Conservation (phyloP, 2,329 filamentous ascomycete species). For the Microdochium bolleyi region DNA sequence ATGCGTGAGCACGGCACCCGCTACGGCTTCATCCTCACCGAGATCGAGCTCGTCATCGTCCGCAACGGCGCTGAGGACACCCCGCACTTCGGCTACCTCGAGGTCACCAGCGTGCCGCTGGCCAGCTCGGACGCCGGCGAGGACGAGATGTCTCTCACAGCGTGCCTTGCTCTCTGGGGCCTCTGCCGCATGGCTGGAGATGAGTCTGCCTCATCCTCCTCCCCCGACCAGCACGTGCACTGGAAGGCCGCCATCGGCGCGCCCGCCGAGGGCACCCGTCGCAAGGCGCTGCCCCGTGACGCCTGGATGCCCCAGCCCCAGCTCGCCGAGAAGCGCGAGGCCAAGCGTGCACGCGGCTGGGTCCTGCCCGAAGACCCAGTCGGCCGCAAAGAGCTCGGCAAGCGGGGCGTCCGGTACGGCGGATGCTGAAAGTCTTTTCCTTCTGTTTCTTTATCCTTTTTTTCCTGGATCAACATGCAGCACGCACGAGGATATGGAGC, state of each 20-base stretch:
- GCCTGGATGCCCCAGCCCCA: slow-evolving; percentile 69
- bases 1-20: slow-evolving; percentile 92
- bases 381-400: slow-evolving; percentile 63
- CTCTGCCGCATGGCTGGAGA: slow-evolving; percentile 64
- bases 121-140: slow-evolving; percentile 27
- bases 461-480: not conserved
- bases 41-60: slow-evolving; percentile 89
- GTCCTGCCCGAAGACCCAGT: slow-evolving; percentile 67
- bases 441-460: not conserved
- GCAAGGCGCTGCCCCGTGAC: slow-evolving; percentile 63
- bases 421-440: slow-evolving; percentile 21
- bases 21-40: slow-evolving; percentile 93
- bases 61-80: slow-evolving; percentile 65
- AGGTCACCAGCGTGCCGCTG: slow-evolving; percentile 58
- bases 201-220: too few relatives aligned
- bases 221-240: slow-evolving; percentile 45
- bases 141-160: slow-evolving; percentile 49
- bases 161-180: slow-evolving; percentile 69
- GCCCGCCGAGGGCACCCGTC: slow-evolving; percentile 62
- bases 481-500: not conserved
- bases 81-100: slow-evolving; percentile 83
- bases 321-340: slow-evolving; percentile 67
- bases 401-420: slow-evolving; percentile 53
- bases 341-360: slow-evolving; percentile 68
- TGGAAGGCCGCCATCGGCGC: slow-evolving; percentile 70